Evolutionary conservation across 148 eudicot species (phyloP).

Genomic region (Vaccinium vitisidaea): DNA sequence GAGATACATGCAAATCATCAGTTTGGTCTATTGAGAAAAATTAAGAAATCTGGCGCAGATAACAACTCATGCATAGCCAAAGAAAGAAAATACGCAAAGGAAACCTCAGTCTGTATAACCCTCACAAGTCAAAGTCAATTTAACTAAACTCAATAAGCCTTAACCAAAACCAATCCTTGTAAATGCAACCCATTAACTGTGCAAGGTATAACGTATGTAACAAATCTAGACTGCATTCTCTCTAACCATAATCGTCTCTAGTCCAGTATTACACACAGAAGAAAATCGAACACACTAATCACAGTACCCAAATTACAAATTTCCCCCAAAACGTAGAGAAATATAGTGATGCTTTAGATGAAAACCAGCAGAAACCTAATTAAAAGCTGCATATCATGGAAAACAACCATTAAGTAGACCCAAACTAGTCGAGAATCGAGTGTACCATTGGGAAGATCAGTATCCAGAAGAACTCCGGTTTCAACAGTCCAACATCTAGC

Average conservation of each 20-base stretch:
- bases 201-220: background rate
- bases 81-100: background rate
- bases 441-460: conserved; percentile 87
- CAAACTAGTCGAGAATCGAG: background rate
- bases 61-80: background rate
- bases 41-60: background rate
- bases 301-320: background rate
- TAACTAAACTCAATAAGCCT: background rate
- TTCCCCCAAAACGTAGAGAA: background rate
- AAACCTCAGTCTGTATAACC: background rate
- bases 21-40: background rate
- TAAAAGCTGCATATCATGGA: background rate
- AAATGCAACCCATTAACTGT: background rate
- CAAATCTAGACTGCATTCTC: background rate
- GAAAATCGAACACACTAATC: background rate
- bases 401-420: background rate
- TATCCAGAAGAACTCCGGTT: conserved; percentile 85
- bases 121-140: background rate
- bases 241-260: background rate
- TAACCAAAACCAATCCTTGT: background rate
- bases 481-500: conserved; percentile 99
- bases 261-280: background rate
- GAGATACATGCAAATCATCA: background rate
- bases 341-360: background rate
- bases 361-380: background rate